phyloP scores from a whole-genome alignment of 148 eudicot species.

The Chenopodium berlandieri region DNA sequence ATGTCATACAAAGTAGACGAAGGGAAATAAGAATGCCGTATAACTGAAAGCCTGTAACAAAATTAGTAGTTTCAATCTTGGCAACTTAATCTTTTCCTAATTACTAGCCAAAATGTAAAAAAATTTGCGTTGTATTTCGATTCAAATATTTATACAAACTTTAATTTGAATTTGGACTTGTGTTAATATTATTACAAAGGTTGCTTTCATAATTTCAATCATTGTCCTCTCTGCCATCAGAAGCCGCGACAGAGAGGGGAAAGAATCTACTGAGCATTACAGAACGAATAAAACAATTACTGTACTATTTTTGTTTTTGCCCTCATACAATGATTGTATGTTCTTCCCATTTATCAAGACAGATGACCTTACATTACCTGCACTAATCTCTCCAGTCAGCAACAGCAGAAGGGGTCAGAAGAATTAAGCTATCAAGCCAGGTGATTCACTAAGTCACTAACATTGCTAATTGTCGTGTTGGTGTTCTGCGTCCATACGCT shows the following conservation, averaged over 20 bases:
- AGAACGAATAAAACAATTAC: not conserved
- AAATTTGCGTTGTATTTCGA: too few species aligned
- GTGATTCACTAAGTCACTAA: not conserved
- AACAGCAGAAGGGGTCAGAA: not conserved
- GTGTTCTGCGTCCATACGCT: conserved; percentile 78
- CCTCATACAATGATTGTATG: not conserved
- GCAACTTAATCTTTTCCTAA: too few species aligned
- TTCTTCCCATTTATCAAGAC: not conserved
- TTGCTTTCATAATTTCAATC: not conserved
- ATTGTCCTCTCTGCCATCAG: not conserved
- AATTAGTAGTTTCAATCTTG: too few species aligned
- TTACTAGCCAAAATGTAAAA: too few species aligned
- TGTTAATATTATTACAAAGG: not conserved
- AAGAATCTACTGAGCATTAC: not conserved
- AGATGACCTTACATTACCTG: too few species aligned
- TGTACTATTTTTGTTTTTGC: not conserved
- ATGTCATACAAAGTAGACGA: too few species aligned
- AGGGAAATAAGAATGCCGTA: too few species aligned
- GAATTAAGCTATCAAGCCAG: not conserved
- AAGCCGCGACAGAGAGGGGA: not conserved
- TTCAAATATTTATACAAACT: too few species aligned
- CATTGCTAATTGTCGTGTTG: conserved; percentile 13
- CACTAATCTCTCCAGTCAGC: not conserved
- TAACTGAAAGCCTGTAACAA: too few species aligned
- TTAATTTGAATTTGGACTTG: too few species aligned